Evolutionary conservation across 2,329 filamentous ascomycete genomes (phyloP).

Genomic region (Diaporthe sp.): DNA sequence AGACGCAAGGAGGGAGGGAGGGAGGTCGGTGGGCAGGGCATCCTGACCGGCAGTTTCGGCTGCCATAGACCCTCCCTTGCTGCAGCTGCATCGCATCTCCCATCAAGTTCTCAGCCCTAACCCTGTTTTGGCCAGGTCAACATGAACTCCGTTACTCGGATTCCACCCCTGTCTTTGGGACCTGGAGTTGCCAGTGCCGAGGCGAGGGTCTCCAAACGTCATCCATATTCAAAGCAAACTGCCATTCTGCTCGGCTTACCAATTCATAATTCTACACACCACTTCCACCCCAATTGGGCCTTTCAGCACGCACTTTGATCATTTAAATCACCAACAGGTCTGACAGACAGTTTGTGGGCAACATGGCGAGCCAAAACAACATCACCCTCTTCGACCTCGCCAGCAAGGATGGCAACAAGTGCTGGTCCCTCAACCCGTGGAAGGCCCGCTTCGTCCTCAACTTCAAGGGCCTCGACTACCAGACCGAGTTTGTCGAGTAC

Average conservation of each 20-base stretch:
- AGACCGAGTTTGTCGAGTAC: conserved; percentile 76
- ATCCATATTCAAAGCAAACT: neutral
- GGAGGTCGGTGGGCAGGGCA: neutral
- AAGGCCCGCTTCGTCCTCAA: conserved; percentile 75
- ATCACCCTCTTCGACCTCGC: conserved; percentile 73
- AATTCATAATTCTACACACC: neutral
- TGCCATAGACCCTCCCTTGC: neutral
- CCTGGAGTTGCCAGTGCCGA: too few species aligned
- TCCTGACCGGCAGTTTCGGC: neutral
- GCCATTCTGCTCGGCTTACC: neutral
- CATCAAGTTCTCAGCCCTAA: neutral
- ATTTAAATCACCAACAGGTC: neutral
- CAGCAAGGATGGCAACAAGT: conserved; percentile 56
- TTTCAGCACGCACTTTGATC: neutral
- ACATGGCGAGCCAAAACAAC: conserved; percentile 45
- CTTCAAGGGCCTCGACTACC: conserved; percentile 74
- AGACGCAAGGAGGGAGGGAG: neutral
- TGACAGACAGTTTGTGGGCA: neutral
- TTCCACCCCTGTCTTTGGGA: too few species aligned
- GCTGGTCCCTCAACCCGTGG: conserved; percentile 78
- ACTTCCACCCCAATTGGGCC: neutral
- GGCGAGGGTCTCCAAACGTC: neutral
- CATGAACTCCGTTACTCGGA: too few species aligned
- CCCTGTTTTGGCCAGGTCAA: too few species aligned
- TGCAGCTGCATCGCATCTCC: too few species aligned